These are phyloP conservation scores for Nothopassalora personata DNA, from an alignment of 2,329 filamentous ascomycete species.

Conservation along the genomic window DNA sequence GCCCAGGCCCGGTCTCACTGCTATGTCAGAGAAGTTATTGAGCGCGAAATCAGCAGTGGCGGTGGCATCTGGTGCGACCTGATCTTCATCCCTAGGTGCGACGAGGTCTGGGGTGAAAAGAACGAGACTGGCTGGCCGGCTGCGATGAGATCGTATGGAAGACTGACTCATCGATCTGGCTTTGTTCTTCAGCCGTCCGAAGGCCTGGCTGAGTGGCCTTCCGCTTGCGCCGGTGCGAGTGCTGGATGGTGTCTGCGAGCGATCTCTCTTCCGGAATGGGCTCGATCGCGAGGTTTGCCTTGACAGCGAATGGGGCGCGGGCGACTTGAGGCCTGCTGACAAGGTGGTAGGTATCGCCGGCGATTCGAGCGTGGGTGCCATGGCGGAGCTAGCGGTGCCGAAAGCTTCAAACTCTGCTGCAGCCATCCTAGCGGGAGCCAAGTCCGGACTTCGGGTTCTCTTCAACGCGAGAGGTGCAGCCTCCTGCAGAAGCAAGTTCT, in stretches of 20 bases:
- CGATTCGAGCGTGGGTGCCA: not conserved
- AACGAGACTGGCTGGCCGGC: slow-evolving; percentile 15
- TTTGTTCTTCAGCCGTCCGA: slow-evolving; percentile 13
- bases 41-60: slow-evolving; percentile 6
- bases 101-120: slow-evolving; percentile 9
- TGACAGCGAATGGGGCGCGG: not conserved
- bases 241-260: slow-evolving; percentile 2
- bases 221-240: not conserved
- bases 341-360: not conserved
- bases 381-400: not conserved
- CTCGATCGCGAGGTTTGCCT: slow-evolving; percentile 2
- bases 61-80: not conserved
- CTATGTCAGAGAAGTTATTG: slow-evolving; percentile 14
- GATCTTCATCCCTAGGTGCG: slow-evolving; percentile 2
- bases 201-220: slow-evolving; percentile 15
- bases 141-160: slow-evolving; percentile 2
- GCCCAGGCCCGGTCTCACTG: slow-evolving; percentile 4
- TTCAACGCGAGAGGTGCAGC: not conserved
- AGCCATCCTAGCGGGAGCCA: not conserved
- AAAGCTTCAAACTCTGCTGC: not conserved
- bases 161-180: slow-evolving; percentile 13
- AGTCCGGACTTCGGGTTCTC: not conserved
- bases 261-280: slow-evolving; percentile 4
- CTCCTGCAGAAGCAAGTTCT: not conserved
- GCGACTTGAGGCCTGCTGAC: not conserved